Conservation (phyloP, 495 filamentous ascomycete genomes). For the Clavariopsis aquatica region DNA sequence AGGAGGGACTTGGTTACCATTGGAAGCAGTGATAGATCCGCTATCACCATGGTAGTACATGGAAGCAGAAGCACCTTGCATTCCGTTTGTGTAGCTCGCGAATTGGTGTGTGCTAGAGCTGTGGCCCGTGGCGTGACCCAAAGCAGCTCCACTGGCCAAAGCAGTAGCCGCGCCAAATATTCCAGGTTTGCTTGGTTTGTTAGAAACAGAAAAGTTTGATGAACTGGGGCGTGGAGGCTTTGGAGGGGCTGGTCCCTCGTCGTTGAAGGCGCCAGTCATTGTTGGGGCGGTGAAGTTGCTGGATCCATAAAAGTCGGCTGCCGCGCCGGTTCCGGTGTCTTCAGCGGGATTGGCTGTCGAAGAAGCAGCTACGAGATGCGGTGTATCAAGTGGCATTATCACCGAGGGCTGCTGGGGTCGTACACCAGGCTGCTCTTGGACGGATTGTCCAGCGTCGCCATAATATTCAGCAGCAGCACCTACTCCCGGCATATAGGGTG, state of each 20-base stretch:
- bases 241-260: conserved; percentile 16
- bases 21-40: conserved; percentile 22
- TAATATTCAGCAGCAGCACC: conserved; percentile 70
- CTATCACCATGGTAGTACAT: conserved; percentile 34
- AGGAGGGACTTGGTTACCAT: conserved; percentile 24
- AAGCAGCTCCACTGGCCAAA: conserved; percentile 36
- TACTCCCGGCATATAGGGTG: conserved; percentile 52
- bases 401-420: conserved; percentile 56
- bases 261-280: conserved; percentile 32
- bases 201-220: conserved; percentile 7
- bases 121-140: conserved; percentile 40
- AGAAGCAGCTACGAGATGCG: conserved; percentile 43
- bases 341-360: conserved; percentile 38
- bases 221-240: conserved; percentile 36
- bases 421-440: conserved; percentile 61
- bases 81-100: conserved; percentile 22
- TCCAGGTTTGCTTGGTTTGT: conserved; percentile 30
- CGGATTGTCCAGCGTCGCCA: conserved; percentile 64
- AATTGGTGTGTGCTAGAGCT: conserved; percentile 17
- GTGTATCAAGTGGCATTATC: conserved; percentile 49
- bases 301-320: conserved; percentile 45
- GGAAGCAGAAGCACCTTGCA: conserved; percentile 13
- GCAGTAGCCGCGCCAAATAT: conserved; percentile 32
- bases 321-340: conserved; percentile 48
- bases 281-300: conserved; percentile 4